Evolutionary conservation across 345 rosid genomes (phyloP).

Genomic region (Populus euphratica): DNA sequence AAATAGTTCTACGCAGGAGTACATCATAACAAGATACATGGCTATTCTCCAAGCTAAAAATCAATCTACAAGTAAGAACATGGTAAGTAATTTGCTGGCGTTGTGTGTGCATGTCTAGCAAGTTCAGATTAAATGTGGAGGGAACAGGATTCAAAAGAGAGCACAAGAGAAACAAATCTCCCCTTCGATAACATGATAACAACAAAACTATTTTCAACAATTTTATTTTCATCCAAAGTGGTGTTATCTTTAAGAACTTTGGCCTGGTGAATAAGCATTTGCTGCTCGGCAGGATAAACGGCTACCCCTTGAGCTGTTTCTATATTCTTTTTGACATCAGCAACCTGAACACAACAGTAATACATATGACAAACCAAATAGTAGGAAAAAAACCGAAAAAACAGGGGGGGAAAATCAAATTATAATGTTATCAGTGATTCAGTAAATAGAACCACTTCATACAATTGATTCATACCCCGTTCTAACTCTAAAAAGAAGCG

Average conservation of each 20-base stretch:
- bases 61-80: not conserved
- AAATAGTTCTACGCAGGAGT: not conserved
- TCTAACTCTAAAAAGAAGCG: too few species aligned
- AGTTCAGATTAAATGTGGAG: not conserved
- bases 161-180: not conserved
- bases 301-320: constrained; percentile 63
- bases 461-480: too few species aligned
- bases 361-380: not conserved
- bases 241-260: constrained; percentile 75
- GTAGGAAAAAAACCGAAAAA: not conserved
- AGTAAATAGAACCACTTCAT: too few species aligned
- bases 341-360: constrained; percentile 37
- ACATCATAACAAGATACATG: not conserved
- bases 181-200: constrained; percentile 86
- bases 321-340: constrained; percentile 72
- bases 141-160: not conserved
- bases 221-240: constrained; percentile 68
- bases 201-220: constrained; percentile 69
- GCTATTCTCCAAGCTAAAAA: not conserved
- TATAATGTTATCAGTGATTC: not conserved
- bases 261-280: constrained; percentile 82
- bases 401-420: not conserved
- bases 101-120: not conserved
- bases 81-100: not conserved
- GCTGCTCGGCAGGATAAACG: constrained; percentile 66